Evolutionary conservation across 805 yeast genomes (phyloP), one percentile per base, ranked within the genome.

Genomic region (Vanderwaltozyma verrucispora): DNA sequence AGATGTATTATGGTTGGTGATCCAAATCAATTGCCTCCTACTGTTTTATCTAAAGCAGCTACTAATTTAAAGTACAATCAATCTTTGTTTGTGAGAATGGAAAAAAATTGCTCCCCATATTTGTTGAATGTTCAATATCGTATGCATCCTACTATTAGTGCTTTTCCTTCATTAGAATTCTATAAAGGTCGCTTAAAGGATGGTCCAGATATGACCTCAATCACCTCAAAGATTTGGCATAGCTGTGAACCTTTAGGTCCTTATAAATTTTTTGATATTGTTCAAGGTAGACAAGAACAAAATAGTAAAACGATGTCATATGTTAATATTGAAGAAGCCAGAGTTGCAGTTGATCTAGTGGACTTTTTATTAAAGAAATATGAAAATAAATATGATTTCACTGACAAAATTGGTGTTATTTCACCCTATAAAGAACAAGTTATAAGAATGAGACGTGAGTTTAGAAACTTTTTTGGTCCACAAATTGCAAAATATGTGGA

Each of bases 1-100:
- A 75, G 77, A 38, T 89, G 97, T 63, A 80, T 92, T 34, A 82
- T 92, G 94, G 98, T 92, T 32, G 98, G 98, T 57, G 98, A 92
- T 64, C 97, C 97, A 2, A 88, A 92, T 56, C 98, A 92, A 63
- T 69, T 92, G 44, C 98, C 98, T 0, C 98, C 98, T 0, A 89
- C 98, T 0, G 97, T 89, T 10, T 62, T 92, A 15, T 89, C 96
- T 0, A 87, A 82, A 48, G 80, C 76, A 12, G 97, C 98, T 1
- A 80, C 94, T 1, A 66, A 74, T 4, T 73, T 68, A 48, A 74
- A 75, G 30, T 92, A 92, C 53, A 95, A 89, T 45, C 95, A 89
- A 59, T 82, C 94, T 54, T 66, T 92, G 52, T 92, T 92, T 59
- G 97, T 89, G 30, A 71, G 98, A 44, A 88, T 89, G 94, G 94